Conservation (phyloP, 345 rosid species). For the Rhodomyrtus tomentosa region DNA sequence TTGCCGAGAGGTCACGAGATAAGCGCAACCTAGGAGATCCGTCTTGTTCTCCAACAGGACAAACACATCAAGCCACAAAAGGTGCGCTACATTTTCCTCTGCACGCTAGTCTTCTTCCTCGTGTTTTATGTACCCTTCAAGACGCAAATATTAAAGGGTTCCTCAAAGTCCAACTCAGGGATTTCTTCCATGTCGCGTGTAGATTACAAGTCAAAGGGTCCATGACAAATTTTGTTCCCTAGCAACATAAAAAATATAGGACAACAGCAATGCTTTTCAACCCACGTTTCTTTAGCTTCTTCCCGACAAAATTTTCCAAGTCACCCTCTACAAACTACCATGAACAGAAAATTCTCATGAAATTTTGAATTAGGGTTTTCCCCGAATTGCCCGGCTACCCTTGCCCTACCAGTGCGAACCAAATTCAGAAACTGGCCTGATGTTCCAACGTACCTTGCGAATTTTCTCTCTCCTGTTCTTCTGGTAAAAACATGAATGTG, state of each 20-base stretch:
- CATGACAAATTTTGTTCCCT: background rate
- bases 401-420: background rate
- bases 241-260: background rate
- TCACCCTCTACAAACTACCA: background rate
- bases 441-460: background rate
- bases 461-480: background rate
- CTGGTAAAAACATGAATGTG: background rate
- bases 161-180: background rate
- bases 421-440: background rate
- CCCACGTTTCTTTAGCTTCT: background rate
- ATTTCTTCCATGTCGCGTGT: background rate
- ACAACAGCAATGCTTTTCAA: background rate
- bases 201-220: background rate
- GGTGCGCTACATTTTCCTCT: background rate
- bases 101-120: background rate
- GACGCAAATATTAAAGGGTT: background rate
- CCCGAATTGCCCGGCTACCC: background rate
- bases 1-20: background rate
- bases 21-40: background rate
- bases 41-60: background rate
- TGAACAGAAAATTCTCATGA: background rate
- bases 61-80: background rate
- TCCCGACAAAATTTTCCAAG: background rate
- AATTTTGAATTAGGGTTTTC: background rate
- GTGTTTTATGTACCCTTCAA: background rate